phyloP scores from a whole-genome alignment of 768 basidiomycete species.

The Tremella yokohamensis region DNA sequence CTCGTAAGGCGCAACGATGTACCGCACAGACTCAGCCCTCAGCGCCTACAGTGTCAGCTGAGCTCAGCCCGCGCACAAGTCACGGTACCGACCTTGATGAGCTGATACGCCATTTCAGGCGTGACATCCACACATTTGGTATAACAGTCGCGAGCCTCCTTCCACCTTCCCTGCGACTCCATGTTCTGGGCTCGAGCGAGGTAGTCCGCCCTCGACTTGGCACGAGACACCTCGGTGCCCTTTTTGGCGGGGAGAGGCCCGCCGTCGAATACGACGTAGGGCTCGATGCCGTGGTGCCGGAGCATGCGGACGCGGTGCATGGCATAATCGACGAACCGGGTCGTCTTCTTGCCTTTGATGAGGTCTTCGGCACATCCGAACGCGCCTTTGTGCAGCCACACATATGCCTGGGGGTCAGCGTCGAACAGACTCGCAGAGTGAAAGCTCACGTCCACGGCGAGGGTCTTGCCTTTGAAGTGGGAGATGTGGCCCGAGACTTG shows the following conservation, averaged over 20 bases:
- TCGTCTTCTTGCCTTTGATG: slow-evolving; percentile 75
- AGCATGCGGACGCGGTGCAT: slow-evolving; percentile 88
- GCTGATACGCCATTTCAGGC: slow-evolving; percentile 93
- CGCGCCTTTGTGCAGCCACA: slow-evolving; percentile 64
- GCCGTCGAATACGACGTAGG: slow-evolving; percentile 94
- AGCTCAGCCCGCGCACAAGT: neutral
- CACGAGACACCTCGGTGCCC: slow-evolving; percentile 78
- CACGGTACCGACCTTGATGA: slow-evolving; percentile 72
- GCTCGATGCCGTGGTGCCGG: slow-evolving; percentile 75
- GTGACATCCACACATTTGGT: slow-evolving; percentile 91
- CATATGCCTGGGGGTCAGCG: slow-evolving; percentile 60
- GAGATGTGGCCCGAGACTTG: slow-evolving; percentile 72
- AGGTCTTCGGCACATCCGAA: slow-evolving; percentile 87
- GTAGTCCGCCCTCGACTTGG: slow-evolving; percentile 67
- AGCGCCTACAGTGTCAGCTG: slow-evolving; percentile 63
- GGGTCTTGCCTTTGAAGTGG: slow-evolving; percentile 70
- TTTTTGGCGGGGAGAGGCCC: slow-evolving; percentile 92
- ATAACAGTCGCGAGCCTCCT: slow-evolving; percentile 80
- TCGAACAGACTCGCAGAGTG: neutral
- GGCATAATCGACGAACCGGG: slow-evolving; percentile 92
- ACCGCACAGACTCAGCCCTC: slow-evolving; percentile 70
- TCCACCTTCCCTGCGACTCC: slow-evolving; percentile 69
- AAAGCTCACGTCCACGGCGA: slow-evolving; percentile 72
- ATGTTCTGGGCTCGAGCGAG: slow-evolving; percentile 69
- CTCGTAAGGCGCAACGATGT: slow-evolving; percentile 96